phyloP scores from a whole-genome alignment of 495 filamentous ascomycete genomes.

The Penicillium crystallinum region DNA sequence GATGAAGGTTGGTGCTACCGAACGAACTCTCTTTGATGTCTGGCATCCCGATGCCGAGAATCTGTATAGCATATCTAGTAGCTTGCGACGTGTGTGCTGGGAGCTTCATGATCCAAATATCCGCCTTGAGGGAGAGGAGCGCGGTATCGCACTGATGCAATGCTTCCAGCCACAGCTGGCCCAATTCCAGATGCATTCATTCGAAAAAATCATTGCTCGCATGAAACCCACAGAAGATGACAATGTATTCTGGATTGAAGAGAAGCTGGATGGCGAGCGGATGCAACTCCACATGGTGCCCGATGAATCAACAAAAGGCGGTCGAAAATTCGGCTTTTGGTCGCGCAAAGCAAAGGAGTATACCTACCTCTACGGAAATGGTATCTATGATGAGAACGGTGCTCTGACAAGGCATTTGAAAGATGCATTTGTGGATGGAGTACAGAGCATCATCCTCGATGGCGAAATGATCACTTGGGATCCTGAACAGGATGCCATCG shows the following conservation, averaged over 20 bases:
- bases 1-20: constrained; percentile 97
- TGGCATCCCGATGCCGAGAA: constrained; percentile 94
- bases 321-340: constrained; percentile 82
- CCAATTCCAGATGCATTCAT: constrained; percentile 85
- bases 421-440: constrained; percentile 70
- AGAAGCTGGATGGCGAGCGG: constrained; percentile 94
- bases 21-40: constrained; percentile 82
- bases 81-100: constrained; percentile 89
- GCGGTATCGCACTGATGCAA: constrained; percentile 78
- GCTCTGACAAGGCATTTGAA: constrained; percentile 75
- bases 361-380: constrained; percentile 84
- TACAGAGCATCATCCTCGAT: constrained; percentile 84
- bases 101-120: constrained; percentile 76
- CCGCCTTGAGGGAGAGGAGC: constrained; percentile 68
- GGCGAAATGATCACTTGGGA: constrained; percentile 99
- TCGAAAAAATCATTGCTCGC: constrained; percentile 73
- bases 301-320: constrained; percentile 61
- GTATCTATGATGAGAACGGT: constrained; percentile 68
- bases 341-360: constrained; percentile 96
- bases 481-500: constrained; percentile 73
- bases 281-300: constrained; percentile 94
- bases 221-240: constrained; percentile 67
- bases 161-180: constrained; percentile 97
- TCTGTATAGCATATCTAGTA: constrained; percentile 87
- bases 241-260: constrained; percentile 88